Evolutionary conservation across 2,329 filamentous ascomycete species (phyloP).

Genomic region (Aspergillus amoenus): DNA sequence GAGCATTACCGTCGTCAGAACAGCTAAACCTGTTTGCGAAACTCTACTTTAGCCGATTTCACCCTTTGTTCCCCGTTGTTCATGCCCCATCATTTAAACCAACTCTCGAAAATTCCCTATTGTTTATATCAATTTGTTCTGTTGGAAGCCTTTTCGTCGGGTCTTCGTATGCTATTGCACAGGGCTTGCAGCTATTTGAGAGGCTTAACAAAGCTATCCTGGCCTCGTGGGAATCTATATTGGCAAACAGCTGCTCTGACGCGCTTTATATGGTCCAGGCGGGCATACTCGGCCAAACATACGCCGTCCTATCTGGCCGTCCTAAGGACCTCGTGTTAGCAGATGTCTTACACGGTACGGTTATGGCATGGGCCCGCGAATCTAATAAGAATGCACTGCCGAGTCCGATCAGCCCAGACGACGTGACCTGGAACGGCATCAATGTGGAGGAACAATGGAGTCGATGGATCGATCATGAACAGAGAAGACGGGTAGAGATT

Average conservation of each 20-base stretch:
- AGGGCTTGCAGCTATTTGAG: constrained; percentile 31
- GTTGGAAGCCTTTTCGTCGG: constrained; percentile 39
- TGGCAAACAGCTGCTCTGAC: constrained; percentile 17
- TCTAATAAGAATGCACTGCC: constrained; percentile 19
- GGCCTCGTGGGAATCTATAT: constrained; percentile 20
- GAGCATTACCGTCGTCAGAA: constrained; percentile 14
- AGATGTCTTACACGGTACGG: constrained; percentile 31
- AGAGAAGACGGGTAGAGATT: constrained; percentile 28
- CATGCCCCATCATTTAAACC: constrained; percentile 22
- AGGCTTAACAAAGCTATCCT: constrained; percentile 26
- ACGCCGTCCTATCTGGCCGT: constrained; percentile 28
- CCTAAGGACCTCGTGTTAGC: constrained; percentile 27
- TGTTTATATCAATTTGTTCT: constrained; percentile 40
- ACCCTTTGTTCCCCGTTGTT: constrained; percentile 16
- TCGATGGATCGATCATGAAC: constrained; percentile 27
- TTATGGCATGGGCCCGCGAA: constrained; percentile 30
- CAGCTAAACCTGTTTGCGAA: constrained; percentile 22
- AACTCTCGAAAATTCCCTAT: constrained; percentile 27
- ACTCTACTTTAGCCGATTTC: constrained; percentile 16
- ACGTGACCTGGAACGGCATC: not conserved
- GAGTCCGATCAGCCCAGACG: too few relatives aligned
- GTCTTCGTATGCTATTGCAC: constrained; percentile 26
- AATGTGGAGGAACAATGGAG: constrained; percentile 19
- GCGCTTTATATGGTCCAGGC: constrained; percentile 27
- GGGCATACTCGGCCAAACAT: constrained; percentile 31